Percentiles rank a stretch among this genome's conserved stretches.
Evolutionary conservation across 2,329 filamentous ascomycete genomes (phyloP).

Genomic region (Neonectria neomacrospora): DNA sequence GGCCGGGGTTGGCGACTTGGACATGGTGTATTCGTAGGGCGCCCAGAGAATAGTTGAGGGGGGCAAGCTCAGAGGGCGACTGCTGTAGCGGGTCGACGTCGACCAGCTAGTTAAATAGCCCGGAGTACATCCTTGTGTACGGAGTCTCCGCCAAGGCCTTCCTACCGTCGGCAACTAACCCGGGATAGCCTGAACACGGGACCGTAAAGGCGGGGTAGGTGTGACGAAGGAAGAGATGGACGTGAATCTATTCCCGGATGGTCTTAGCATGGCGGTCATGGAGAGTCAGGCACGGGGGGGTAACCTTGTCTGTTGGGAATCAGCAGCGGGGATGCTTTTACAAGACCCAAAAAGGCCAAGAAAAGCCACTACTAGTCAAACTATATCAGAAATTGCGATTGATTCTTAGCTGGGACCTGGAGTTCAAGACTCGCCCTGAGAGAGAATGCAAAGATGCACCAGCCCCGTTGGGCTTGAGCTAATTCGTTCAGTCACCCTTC

Average conservation of each 20-base stretch:
- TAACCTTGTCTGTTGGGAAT: background rate
- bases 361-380: background rate
- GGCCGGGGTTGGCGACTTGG: conserved; percentile 30
- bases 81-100: conserved; percentile 29
- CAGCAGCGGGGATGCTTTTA: too few species aligned
- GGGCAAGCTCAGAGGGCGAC: background rate
- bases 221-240: conserved; percentile 23
- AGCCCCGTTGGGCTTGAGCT: conserved; percentile 34
- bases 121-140: too few species aligned
- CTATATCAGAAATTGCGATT: background rate
- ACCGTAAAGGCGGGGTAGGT: conserved; percentile 34
- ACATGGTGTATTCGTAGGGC: conserved; percentile 24
- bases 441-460: conserved; percentile 25
- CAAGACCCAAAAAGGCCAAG: background rate
- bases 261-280: conserved; percentile 14
- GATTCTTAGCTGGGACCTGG: background rate
- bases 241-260: conserved; percentile 30
- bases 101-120: conserved; percentile 33
- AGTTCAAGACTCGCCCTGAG: conserved; percentile 30
- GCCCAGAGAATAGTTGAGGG: background rate
- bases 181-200: conserved; percentile 8
- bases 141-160: too few species aligned
- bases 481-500: conserved; percentile 3
- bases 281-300: background rate
- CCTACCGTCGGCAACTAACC: background rate